phyloP scores from a whole-genome alignment of 2,329 filamentous ascomycete genomes.

The Nigrospora osmanthi region DNA sequence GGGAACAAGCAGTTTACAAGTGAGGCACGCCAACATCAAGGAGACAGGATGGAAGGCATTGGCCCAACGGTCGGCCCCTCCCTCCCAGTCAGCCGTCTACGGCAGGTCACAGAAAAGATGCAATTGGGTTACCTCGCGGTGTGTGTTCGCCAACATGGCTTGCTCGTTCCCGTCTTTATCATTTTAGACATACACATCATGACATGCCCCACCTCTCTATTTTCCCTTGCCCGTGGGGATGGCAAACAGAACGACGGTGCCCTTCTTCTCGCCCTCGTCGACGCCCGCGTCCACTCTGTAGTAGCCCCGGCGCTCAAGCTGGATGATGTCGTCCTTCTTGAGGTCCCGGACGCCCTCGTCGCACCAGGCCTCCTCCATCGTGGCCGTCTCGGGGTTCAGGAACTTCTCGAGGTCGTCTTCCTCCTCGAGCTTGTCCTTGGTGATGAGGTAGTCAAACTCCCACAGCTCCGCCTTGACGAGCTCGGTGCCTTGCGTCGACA shows the following conservation, averaged over 20 bases:
- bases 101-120: too few species aligned
- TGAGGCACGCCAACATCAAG: too few species aligned
- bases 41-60: too few species aligned
- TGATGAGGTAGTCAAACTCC: slow-evolving; percentile 92
- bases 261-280: slow-evolving; percentile 41
- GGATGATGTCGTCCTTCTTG: slow-evolving; percentile 85
- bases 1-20: too few species aligned
- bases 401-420: slow-evolving; percentile 81
- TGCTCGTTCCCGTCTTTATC: too few species aligned
- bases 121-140: too few species aligned
- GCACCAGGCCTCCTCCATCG: slow-evolving; percentile 65
- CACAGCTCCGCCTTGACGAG: slow-evolving; percentile 78
- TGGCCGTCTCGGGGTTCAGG: slow-evolving; percentile 68
- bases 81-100: too few species aligned
- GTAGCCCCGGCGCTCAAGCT: slow-evolving; percentile 90
- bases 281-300: slow-evolving; percentile 72
- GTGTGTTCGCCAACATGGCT: too few species aligned
- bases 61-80: too few species aligned
- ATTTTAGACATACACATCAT: too few species aligned
- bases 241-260: slow-evolving; percentile 45
- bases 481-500: slow-evolving; percentile 67
- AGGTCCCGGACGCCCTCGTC: slow-evolving; percentile 74
- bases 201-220: slow-evolving; percentile 14
- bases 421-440: slow-evolving; percentile 88
- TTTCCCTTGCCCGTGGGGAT: slow-evolving; percentile 50